A percentile compares a stretch with the other conserved stretches of the same genome.
Conservation (phyloP, 2,329 filamentous ascomycete genomes). For the Colletotrichum siamense region DNA sequence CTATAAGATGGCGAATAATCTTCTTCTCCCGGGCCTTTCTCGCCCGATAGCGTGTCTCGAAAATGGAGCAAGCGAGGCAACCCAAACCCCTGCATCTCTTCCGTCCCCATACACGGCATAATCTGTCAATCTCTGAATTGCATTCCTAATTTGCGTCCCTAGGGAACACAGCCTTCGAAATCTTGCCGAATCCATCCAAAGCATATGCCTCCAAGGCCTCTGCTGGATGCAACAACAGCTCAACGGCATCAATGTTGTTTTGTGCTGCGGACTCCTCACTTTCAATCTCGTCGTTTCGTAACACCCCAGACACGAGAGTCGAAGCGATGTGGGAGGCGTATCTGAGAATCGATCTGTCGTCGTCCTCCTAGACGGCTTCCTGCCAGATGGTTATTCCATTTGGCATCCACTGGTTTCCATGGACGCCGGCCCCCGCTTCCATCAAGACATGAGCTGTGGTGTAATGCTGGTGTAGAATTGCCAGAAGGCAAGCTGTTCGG, state of each 20-base stretch:
- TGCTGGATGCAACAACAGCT: background rate
- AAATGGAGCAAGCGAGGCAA: background rate
- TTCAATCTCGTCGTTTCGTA: background rate
- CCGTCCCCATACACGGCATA: background rate
- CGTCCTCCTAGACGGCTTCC: background rate
- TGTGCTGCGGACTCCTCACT: background rate
- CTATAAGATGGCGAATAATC: background rate
- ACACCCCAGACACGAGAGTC: background rate
- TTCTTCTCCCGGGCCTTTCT: background rate
- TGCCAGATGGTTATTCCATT: background rate
- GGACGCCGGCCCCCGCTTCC: background rate
- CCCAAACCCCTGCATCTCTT: background rate
- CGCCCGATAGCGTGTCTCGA: background rate
- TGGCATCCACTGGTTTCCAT: background rate
- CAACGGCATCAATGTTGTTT: background rate
- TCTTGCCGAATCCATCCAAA: background rate
- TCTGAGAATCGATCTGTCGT: background rate
- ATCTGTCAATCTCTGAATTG: background rate
- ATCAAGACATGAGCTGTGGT: background rate
- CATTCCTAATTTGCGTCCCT: background rate
- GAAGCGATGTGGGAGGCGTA: background rate
- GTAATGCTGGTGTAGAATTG: background rate
- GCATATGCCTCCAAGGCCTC: background rate
- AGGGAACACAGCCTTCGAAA: background rate
- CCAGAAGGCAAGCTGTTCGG: background rate